Percentiles rank a stretch among this genome's conserved stretches.
Evolutionary conservation across 1,139 yeast species (phyloP).

Genomic region (Debaryomyces sp.): DNA sequence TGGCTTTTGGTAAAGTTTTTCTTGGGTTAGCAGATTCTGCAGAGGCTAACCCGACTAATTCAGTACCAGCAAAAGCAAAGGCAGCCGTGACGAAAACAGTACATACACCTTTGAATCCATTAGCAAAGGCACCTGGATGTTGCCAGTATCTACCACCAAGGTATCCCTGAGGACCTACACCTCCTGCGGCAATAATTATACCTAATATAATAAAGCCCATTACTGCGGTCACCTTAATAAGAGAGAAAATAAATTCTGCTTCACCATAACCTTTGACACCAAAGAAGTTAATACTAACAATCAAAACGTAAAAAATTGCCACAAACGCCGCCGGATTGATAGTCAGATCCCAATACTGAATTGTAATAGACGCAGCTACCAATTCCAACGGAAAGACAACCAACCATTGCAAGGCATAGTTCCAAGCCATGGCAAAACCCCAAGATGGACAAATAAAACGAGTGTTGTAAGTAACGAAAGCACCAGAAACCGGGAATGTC

Average conservation of each 20-base stretch:
- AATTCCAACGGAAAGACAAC: constrained; percentile 71
- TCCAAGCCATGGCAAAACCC: constrained; percentile 81
- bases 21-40: constrained; percentile 46
- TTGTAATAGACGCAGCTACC: constrained; percentile 75
- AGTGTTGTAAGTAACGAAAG: constrained; percentile 68
- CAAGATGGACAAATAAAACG: constrained; percentile 71
- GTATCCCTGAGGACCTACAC: constrained; percentile 50
- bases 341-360: constrained; percentile 61
- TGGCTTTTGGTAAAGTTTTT: constrained; percentile 45
- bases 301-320: constrained; percentile 60
- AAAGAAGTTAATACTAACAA: constrained; percentile 58
- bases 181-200: constrained; percentile 70
- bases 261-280: constrained; percentile 74
- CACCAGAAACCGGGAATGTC: constrained; percentile 74
- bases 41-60: constrained; percentile 48
- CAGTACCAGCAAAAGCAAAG: constrained; percentile 52
- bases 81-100: constrained; percentile 51
- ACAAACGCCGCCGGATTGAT: constrained; percentile 72
- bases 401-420: constrained; percentile 73
- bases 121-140: constrained; percentile 66
- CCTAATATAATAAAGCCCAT: constrained; percentile 73
- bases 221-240: constrained; percentile 64
- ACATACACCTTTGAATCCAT: constrained; percentile 60
- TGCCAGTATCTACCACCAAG: constrained; percentile 64
- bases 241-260: constrained; percentile 65